Conservation (phyloP, 108 stramenopile genomes). For the Stephanodiscus minutulus region DNA sequence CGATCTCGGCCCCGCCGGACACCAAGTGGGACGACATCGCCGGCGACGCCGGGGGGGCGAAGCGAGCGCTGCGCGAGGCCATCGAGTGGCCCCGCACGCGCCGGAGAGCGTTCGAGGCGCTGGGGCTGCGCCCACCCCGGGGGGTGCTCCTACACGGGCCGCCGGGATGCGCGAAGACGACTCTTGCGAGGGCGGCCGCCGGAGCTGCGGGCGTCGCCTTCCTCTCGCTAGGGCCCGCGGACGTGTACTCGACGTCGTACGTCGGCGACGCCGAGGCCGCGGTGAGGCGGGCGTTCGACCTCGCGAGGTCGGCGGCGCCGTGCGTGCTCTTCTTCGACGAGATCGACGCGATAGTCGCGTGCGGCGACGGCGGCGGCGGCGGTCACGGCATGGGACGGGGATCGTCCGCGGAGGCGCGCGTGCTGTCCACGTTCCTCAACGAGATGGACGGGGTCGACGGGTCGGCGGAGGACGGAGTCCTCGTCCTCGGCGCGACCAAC, state of each 20-base stretch:
- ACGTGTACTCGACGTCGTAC: constrained; percentile 93
- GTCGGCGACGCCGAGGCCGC: constrained; percentile 98
- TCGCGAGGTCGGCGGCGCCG: constrained; percentile 93
- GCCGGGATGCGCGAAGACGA: constrained; percentile 97
- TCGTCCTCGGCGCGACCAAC: constrained; percentile 97
- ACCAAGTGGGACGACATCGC: constrained; percentile 84
- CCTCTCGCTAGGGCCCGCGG: constrained; percentile 91
- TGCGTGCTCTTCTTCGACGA: constrained; percentile 99
- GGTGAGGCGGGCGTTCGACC: constrained; percentile 89
- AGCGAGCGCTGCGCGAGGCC: constrained; percentile 72
- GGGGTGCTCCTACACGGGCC: constrained; percentile 96
- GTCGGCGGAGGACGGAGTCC: constrained; percentile 75
- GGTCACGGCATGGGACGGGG: constrained; percentile 62
- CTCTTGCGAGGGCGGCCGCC: constrained; percentile 95
- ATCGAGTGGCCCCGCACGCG: constrained; percentile 84
- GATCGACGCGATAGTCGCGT: constrained; percentile 93
- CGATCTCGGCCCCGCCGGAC: constrained; percentile 64
- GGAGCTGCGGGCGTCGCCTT: constrained; percentile 92
- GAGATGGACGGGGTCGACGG: constrained; percentile 98
- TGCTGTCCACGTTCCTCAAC: constrained; percentile 94
- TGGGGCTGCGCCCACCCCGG: constrained; percentile 70
- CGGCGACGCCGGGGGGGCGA: constrained; percentile 84
- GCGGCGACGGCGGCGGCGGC: constrained; percentile 31
- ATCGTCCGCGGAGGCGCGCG: constrained; percentile 80
- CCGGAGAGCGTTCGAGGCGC: constrained; percentile 47